Evolutionary conservation across 2,329 filamentous ascomycete genomes (phyloP).

Genomic region (Paramyrothecium roridum): DNA sequence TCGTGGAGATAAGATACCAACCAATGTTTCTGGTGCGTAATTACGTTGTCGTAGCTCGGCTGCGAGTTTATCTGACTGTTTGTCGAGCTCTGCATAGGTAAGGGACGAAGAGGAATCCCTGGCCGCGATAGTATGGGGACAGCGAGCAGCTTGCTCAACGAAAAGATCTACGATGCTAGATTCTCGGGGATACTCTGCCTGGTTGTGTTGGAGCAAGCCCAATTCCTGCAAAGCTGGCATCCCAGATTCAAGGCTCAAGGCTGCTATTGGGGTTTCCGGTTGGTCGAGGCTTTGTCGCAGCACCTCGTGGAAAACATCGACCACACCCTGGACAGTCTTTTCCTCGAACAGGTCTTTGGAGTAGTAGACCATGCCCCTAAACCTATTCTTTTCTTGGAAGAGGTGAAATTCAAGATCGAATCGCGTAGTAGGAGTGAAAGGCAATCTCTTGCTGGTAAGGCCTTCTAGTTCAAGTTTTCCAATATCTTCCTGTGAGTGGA

Average conservation of each 20-base stretch:
- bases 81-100: conserved; percentile 6
- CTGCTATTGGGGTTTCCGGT: neutral
- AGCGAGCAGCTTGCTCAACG: neutral
- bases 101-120: conserved; percentile 1
- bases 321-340: conserved; percentile 6
- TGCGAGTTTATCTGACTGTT: conserved; percentile 3
- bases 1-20: conserved; percentile 7
- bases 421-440: conserved; percentile 3
- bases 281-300: conserved; percentile 3
- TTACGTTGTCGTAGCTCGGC: neutral
- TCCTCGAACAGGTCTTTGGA: conserved; percentile 9
- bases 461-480: conserved; percentile 5
- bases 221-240: conserved; percentile 4
- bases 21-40: conserved; percentile 4
- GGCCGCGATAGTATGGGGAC: conserved; percentile 4
- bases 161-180: conserved; percentile 7
- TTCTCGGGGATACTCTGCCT: conserved; percentile 6
- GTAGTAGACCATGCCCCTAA: conserved; percentile 5
- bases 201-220: conserved; percentile 2
- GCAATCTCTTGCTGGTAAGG: conserved; percentile 1
- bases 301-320: conserved; percentile 7
- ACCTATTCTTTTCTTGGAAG: conserved; percentile 3
- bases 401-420: conserved; percentile 13
- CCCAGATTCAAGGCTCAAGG: conserved; percentile 1
- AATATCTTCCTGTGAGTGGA: conserved; percentile 5